Percentiles rank a stretch among this genome's conserved stretches.
These are phyloP conservation scores for Lichtheimia corymbifera DNA, from an alignment of 371 early-diverging fungal species.

Conservation along the genomic window DNA sequence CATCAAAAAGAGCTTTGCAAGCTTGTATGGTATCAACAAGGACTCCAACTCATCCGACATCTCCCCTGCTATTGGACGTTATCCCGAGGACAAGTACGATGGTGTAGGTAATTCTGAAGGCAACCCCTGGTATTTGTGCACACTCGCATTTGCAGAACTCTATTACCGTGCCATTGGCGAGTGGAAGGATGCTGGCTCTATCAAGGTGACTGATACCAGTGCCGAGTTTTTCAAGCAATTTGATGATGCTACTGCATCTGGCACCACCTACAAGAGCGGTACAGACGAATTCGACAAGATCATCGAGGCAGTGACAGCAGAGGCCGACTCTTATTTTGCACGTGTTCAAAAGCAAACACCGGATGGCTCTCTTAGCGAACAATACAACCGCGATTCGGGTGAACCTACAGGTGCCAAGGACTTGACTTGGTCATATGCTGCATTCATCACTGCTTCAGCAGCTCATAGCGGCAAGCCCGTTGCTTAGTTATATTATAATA, in stretches of 20 bases:
- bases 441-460: constrained; percentile 51
- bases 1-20: constrained; percentile 44
- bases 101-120: constrained; percentile 59
- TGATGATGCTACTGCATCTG: constrained; percentile 22
- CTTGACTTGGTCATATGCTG: constrained; percentile 79
- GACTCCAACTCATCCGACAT: constrained; percentile 10
- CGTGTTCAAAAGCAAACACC: constrained; percentile 51
- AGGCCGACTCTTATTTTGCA: constrained; percentile 58
- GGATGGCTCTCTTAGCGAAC: constrained; percentile 64
- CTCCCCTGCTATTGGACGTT: constrained; percentile 67
- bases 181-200: constrained; percentile 26
- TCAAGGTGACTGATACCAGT: constrained; percentile 44
- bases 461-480: constrained; percentile 10
- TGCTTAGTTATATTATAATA: not conserved
- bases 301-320: constrained; percentile 23
- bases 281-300: constrained; percentile 22
- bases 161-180: constrained; percentile 55
- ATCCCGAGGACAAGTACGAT: constrained; percentile 74
- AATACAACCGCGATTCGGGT: constrained; percentile 60
- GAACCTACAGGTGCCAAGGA: constrained; percentile 62
- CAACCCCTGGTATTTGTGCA: constrained; percentile 77
- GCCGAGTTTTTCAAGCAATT: constrained; percentile 37
- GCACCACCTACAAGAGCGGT: constrained; percentile 26
- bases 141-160: constrained; percentile 64
- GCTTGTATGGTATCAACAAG: constrained; percentile 59